Base-by-base conservation (phyloP, 139 green algal species). In the Coccomyxa sp. region DNA sequence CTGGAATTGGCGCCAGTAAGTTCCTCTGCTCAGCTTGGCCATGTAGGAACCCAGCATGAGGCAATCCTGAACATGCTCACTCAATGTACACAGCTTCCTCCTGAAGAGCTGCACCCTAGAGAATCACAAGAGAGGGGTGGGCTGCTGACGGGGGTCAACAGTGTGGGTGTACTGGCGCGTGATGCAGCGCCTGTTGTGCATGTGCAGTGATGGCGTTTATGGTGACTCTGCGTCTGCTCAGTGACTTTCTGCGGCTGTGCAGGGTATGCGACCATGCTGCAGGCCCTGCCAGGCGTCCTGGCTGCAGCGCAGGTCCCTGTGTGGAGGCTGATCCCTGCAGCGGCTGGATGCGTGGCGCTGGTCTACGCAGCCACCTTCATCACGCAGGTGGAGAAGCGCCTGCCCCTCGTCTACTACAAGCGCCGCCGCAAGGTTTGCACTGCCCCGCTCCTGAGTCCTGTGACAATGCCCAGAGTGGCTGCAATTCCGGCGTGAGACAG, bases 401-500 rank as follows among this genome's bases (percentile, higher is more conserved):
- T 76, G 2, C 79, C 79, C 22, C 55, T 83, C 27, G 55, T 79
- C 12, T 75, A 75, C 39, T 83, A 83, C 73, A 77, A 77, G 70
- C 34, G 39, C 40, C 74, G 78, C 9, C 39, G 50, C 9, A 64
- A 22, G 50, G 22, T 31, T 64, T 12, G 50, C 50, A 64, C 5
- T 6, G 5, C 50, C 50, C 27, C 18, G 2, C 27, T 64, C 50
- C n/a, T n/a, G n/a, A n/a, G n/a, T n/a, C n/a, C n/a, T n/a, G n/a
- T n/a, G n/a, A n/a, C n/a, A n/a, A n/a, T n/a, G n/a, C n/a, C n/a
- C n/a, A n/a, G n/a, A n/a, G n/a, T n/a, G n/a, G n/a, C n/a, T n/a
- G n/a, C n/a, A n/a, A n/a, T n/a, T n/a, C n/a, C n/a, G n/a, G n/a
- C n/a, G n/a, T n/a, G n/a, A n/a, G n/a, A n/a, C n/a, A n/a, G n/a